Percentiles rank a stretch among this genome's conserved stretches.
phyloP scores from a whole-genome alignment of 306 rosid species.

The Canavalia gladiata region DNA sequence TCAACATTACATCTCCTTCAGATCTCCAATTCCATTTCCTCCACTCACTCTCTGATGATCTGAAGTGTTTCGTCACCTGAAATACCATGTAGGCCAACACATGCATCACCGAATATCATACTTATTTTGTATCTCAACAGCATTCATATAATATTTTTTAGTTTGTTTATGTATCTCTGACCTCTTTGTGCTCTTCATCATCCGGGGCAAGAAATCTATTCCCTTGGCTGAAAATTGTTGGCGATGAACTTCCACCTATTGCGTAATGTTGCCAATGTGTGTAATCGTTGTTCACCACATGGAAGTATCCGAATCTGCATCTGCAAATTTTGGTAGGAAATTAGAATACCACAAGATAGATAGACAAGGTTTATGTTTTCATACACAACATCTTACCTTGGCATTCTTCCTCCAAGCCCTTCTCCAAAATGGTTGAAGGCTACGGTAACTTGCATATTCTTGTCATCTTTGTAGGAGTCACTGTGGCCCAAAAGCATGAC shows the following conservation, averaged over 20 bases:
- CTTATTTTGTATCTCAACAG: neutral
- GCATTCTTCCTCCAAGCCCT: slow-evolving; percentile 84
- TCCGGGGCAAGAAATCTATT: slow-evolving; percentile 85
- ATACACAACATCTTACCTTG: slow-evolving; percentile 39
- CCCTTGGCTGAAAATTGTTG: slow-evolving; percentile 91
- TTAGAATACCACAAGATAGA: neutral
- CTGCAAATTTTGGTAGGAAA: slow-evolving; percentile 46
- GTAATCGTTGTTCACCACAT: slow-evolving; percentile 92
- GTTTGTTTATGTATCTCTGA: slow-evolving; percentile 11
- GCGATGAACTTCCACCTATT: slow-evolving; percentile 89
- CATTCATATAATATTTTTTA: neutral
- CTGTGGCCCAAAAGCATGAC: slow-evolving; percentile 94
- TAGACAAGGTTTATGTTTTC: neutral
- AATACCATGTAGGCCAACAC: neutral
- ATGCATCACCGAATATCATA: neutral
- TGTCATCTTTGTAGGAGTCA: slow-evolving; percentile 69
- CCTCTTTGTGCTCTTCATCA: slow-evolving; percentile 74
- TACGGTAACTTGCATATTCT: slow-evolving; percentile 62
- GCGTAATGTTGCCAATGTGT: slow-evolving; percentile 92
- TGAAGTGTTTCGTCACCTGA: slow-evolving; percentile 71
- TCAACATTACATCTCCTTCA: slow-evolving; percentile 72
- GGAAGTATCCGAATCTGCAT: slow-evolving; percentile 86
- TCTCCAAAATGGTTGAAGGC: slow-evolving; percentile 95
- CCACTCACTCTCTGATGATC: slow-evolving; percentile 62
- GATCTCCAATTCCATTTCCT: slow-evolving; percentile 92